Percentiles rank a stretch among this genome's conserved stretches.
These are phyloP conservation scores for Zygoascus meyerae DNA, from an alignment of 1,139 yeast genomes.

Conservation along the genomic window DNA sequence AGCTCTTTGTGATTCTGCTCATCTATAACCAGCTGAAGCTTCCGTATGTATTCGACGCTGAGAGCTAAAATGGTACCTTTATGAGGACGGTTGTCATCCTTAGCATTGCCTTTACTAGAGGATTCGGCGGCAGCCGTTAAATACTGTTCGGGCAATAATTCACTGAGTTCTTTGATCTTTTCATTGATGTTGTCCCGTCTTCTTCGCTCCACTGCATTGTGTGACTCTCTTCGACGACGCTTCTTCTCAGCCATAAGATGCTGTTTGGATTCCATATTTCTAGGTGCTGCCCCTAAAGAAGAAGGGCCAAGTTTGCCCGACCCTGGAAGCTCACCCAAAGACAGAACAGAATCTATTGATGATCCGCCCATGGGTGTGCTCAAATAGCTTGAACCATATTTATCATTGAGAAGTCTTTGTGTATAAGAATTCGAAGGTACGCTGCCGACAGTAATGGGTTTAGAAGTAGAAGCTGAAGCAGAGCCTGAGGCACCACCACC, in stretches of 20 bases:
- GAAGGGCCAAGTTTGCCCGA: slow-evolving; percentile 9
- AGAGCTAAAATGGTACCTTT: slow-evolving; percentile 85
- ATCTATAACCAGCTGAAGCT: slow-evolving; percentile 70
- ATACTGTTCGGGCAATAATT: slow-evolving; percentile 60
- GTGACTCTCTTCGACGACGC: slow-evolving; percentile 43
- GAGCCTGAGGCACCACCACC: not conserved
- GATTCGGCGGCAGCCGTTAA: slow-evolving; percentile 32
- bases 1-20: slow-evolving; percentile 63
- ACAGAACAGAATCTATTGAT: slow-evolving; percentile 6
- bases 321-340: slow-evolving; percentile 6
- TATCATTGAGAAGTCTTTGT: slow-evolving; percentile 8
- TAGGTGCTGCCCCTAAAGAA: slow-evolving; percentile 12
- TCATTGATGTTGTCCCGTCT: slow-evolving; percentile 88
- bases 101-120: slow-evolving; percentile 37
- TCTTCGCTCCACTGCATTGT: slow-evolving; percentile 50
- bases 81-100: slow-evolving; percentile 86
- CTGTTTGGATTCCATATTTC: slow-evolving; percentile 16
- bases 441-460: not conserved
- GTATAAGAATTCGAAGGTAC: slow-evolving; percentile 1
- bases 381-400: slow-evolving; percentile 6
- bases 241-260: slow-evolving; percentile 28
- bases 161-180: slow-evolving; percentile 73
- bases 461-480: not conserved
- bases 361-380: slow-evolving; percentile 23
- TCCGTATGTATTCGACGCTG: slow-evolving; percentile 76